Evolutionary conservation across 805 yeast genomes (phyloP).

Genomic region (Schwanniomyces yamadae): DNA sequence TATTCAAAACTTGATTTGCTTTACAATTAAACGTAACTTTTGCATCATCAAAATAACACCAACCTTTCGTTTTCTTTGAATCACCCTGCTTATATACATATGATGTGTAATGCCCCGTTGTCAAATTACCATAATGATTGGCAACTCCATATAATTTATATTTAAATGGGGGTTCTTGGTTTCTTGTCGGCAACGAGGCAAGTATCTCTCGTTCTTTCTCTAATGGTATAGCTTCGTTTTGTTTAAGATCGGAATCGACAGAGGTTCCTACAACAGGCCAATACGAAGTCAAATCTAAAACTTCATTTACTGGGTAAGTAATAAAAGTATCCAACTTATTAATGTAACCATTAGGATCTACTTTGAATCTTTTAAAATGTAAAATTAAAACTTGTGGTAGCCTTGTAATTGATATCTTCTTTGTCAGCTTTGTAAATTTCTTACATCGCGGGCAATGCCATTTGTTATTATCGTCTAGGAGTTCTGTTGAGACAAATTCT

Average conservation of each 20-base stretch:
- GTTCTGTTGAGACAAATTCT: constrained; percentile 73
- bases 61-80: constrained; percentile 48
- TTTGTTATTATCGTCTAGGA: constrained; percentile 71
- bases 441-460: constrained; percentile 86
- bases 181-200: constrained; percentile 57
- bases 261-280: constrained; percentile 59
- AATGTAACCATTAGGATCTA: constrained; percentile 43
- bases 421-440: constrained; percentile 58
- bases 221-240: constrained; percentile 25
- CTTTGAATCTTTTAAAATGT: constrained; percentile 78
- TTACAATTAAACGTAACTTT: constrained; percentile 55
- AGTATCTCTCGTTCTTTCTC: constrained; percentile 45
- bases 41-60: constrained; percentile 86
- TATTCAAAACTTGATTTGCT: constrained; percentile 55
- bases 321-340: constrained; percentile 65
- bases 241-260: constrained; percentile 13
- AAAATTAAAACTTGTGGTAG: constrained; percentile 78
- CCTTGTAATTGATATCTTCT: constrained; percentile 70
- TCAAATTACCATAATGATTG: constrained; percentile 77
- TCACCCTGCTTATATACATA: constrained; percentile 60
- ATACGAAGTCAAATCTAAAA: constrained; percentile 62
- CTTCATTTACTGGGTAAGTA: constrained; percentile 57
- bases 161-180: constrained; percentile 76
- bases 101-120: constrained; percentile 88
- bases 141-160: constrained; percentile 80